Conservation (phyloP, 2,329 filamentous ascomycete genomes). For the Penicillium decumbens region DNA sequence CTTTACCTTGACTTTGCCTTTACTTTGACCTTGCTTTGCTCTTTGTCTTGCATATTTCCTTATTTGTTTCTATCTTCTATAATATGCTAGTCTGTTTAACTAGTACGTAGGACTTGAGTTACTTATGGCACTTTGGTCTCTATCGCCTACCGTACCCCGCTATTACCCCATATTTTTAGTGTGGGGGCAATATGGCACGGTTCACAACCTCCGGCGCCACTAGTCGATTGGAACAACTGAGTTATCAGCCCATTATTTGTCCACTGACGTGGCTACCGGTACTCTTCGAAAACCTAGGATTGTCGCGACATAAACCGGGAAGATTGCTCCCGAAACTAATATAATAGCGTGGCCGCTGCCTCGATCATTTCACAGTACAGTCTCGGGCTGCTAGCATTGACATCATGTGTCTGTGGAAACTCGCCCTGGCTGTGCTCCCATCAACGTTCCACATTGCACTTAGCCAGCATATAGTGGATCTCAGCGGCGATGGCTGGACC, state of each 20-base stretch:
- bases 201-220: not conserved
- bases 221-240: not conserved
- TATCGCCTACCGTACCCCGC: too few relatives aligned
- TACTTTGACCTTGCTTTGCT: too few relatives aligned
- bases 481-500: slow-evolving; percentile 44
- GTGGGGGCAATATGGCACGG: slow-evolving; percentile 4
- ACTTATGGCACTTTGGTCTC: too few relatives aligned
- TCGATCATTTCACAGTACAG: not conserved
- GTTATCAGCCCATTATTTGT: not conserved
- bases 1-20: too few relatives aligned
- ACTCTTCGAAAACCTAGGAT: not conserved
- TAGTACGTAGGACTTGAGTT: too few relatives aligned
- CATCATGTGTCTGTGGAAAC: slow-evolving; percentile 20
- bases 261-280: slow-evolving; percentile 2
- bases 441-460: slow-evolving; percentile 10
- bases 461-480: slow-evolving; percentile 38
- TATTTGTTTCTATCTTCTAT: too few relatives aligned
- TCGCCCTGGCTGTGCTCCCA: slow-evolving; percentile 16
- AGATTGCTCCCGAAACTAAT: not conserved
- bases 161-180: not conserved
- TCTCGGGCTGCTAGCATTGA: not conserved
- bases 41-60: too few relatives aligned
- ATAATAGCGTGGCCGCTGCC: not conserved
- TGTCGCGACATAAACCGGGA: slow-evolving; percentile 1
- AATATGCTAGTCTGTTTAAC: too few relatives aligned